Base-by-base conservation (phyloP, 495 filamentous ascomycete species). In the Melanomma pulvis-pyrius region DNA sequence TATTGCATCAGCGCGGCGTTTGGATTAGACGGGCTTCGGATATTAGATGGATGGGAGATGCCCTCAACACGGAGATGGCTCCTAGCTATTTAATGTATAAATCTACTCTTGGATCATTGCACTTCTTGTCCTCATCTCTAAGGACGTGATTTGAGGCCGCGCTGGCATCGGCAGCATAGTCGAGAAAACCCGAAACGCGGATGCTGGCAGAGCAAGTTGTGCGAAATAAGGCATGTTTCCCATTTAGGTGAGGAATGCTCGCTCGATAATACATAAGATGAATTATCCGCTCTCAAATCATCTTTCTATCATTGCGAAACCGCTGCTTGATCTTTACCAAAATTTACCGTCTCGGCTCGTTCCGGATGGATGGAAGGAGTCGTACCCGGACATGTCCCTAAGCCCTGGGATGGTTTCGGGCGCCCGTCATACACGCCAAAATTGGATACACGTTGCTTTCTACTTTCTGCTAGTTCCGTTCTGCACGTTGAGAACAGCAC, bases 1-100 rank as follows among this genome's bases (percentile, higher is more conserved):
- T 44, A 11, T 48, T 55, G 60, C 50, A 63, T 63, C 22, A 65
- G 61, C 51, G 61, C 24, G 61, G 61, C 36, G 51, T 54, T 57
- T 19, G 48, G 48, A 7, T 47, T 62, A 62, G 59, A 62, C 24
- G 25, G 46, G 21, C 1, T 8, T 30, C 11, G n/a, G n/a, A 59
- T 46, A 5, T 44, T 47, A 32, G 32, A 36, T 36, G 32, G 32
- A 36, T 36, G 32, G 32, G 6, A 13, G 32, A 36, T 36, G 13
- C 32, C 32, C 6, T 6, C 13, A 36, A 13, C 6, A 13, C 6
- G 32, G 6, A 36, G 32, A 13, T 36, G 32, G 32, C 39, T 44
- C 39, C 39, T 44, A 7, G 39, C 9, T n/a, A 44, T 2, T 17
- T 44, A 44, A 44, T 44, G 39, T 44, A 15, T 44, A 44, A 44